These are phyloP conservation scores for Carex parvula DNA, from an alignment of 176 grass and related monocot genomes.

Conservation along the genomic window DNA sequence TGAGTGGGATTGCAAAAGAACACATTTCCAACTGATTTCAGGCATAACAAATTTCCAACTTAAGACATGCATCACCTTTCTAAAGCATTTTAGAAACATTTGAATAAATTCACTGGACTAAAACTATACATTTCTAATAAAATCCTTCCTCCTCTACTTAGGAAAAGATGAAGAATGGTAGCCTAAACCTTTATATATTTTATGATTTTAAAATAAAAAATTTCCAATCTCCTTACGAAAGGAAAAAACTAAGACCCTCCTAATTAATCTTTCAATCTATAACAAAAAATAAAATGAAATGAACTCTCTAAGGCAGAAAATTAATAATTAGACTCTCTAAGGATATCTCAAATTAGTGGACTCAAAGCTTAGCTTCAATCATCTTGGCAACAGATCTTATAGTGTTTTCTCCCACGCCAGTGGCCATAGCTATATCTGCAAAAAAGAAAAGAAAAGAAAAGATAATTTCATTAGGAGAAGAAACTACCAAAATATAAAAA, in stretches of 20 bases:
- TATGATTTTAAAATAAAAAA: no score
- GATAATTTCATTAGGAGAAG: background rate
- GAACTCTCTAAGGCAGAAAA: background rate
- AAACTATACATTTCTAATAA: no score
- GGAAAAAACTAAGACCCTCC: background rate
- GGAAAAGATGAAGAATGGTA: no score
- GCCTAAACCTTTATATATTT: no score
- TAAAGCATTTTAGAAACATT: background rate
- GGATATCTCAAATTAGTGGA: background rate
- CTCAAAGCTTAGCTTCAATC: conserved; percentile 3
- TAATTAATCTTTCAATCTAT: no score
- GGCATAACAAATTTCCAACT: no score
- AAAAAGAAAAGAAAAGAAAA: background rate
- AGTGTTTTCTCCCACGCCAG: conserved; percentile 70
- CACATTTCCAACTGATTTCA: no score
- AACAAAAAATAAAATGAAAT: background rate
- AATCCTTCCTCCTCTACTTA: no score
- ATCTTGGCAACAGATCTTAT: conserved; percentile 31
- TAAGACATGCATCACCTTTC: no score
- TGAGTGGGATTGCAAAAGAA: no score
- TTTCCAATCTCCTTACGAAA: no score
- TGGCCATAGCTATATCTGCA: conserved; percentile 60
- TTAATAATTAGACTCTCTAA: background rate
- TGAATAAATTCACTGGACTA: background rate
- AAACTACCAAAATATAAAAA: background rate